A percentile compares a stretch with the other conserved stretches of the same genome.
Conservation (phyloP, 306 rosid genomes). For the Cicer cuneatum region DNA sequence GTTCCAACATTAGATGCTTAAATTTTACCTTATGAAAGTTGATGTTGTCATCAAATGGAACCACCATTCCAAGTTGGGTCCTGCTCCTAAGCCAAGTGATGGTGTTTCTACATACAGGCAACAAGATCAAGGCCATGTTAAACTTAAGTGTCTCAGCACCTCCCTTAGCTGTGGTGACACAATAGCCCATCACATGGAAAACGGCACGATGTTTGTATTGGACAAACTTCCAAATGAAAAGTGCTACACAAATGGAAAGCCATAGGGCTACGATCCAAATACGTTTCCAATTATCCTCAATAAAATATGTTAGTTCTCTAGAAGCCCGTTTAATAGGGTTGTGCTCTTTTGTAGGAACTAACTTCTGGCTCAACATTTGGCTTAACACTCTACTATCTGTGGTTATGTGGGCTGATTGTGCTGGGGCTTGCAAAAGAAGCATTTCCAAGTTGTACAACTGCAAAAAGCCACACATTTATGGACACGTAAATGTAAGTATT, state of each 20-base stretch:
- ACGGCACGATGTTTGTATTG: slow-evolving; percentile 74
- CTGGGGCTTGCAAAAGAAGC: slow-evolving; percentile 80
- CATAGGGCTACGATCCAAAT: slow-evolving; percentile 75
- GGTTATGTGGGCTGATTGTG: slow-evolving; percentile 57
- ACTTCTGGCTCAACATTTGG: slow-evolving; percentile 75
- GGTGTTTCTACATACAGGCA: slow-evolving; percentile 85
- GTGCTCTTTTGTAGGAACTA: slow-evolving; percentile 69
- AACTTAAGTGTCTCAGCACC: slow-evolving; percentile 88
- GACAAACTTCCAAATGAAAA: slow-evolving; percentile 81
- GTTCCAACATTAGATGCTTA: neutral
- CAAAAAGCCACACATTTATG: neutral
- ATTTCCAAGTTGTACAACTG: slow-evolving; percentile 84
- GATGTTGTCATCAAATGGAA: slow-evolving; percentile 85
- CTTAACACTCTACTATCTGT: slow-evolving; percentile 69
- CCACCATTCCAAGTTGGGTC: slow-evolving; percentile 61
- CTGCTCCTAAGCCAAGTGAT: slow-evolving; percentile 83
- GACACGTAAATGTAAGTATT: neutral
- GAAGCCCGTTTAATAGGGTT: slow-evolving; percentile 68
- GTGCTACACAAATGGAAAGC: slow-evolving; percentile 65
- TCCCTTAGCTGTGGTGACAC: slow-evolving; percentile 79
- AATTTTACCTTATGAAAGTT: slow-evolving; percentile 79
- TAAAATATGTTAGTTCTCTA: slow-evolving; percentile 57
- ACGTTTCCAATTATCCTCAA: slow-evolving; percentile 81
- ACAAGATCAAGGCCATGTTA: slow-evolving; percentile 80
- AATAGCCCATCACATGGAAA: slow-evolving; percentile 82